Percentiles rank a stretch among this genome's conserved stretches.
These are phyloP conservation scores for Neurospora sp. DNA, from an alignment of 495 filamentous ascomycete genomes.

Conservation along the genomic window DNA sequence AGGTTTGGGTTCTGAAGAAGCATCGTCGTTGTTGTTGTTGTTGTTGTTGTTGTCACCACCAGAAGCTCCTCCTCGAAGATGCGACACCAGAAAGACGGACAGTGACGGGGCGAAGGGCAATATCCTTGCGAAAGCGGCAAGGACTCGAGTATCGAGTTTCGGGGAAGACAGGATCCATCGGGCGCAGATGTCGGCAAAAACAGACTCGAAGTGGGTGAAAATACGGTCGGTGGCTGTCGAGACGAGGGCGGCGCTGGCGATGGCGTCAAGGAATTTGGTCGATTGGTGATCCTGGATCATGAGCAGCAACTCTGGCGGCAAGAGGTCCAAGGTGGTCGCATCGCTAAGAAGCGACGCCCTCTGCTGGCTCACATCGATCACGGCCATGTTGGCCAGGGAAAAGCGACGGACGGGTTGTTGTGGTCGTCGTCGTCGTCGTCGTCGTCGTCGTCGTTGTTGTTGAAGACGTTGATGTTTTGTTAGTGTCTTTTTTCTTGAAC, in stretches of 20 bases:
- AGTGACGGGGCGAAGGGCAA: conserved; percentile 71
- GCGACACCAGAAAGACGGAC: conserved; percentile 36
- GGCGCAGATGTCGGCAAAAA: conserved; percentile 72
- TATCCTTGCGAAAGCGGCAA: conserved; percentile 69
- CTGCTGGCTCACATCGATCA: conserved; percentile 33
- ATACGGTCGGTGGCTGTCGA: conserved; percentile 54
- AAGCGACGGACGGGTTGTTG: conserved; percentile 3
- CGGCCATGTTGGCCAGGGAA: conserved; percentile 25
- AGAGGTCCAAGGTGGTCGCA: conserved; percentile 34
- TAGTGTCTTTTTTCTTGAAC: conserved; percentile 5
- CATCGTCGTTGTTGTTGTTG: neutral
- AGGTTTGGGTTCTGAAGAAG: neutral
- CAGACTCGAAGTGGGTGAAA: conserved; percentile 56
- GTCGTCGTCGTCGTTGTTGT: neutral
- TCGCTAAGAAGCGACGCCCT: conserved; percentile 29
- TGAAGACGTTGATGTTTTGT: conserved; percentile 18
- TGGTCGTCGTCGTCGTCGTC: neutral
- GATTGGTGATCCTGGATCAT: conserved; percentile 54
- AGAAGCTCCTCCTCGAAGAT: conserved; percentile 13
- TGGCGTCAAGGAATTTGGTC: conserved; percentile 56
- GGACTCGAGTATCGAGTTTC: conserved; percentile 37
- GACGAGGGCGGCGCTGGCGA: conserved; percentile 57
- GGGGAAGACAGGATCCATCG: conserved; percentile 50
- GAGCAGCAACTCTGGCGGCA: conserved; percentile 55
- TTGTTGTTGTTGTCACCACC: neutral